Conservation (phyloP, 1,284 basidiomycete species). For the Jaminaea rosea region DNA sequence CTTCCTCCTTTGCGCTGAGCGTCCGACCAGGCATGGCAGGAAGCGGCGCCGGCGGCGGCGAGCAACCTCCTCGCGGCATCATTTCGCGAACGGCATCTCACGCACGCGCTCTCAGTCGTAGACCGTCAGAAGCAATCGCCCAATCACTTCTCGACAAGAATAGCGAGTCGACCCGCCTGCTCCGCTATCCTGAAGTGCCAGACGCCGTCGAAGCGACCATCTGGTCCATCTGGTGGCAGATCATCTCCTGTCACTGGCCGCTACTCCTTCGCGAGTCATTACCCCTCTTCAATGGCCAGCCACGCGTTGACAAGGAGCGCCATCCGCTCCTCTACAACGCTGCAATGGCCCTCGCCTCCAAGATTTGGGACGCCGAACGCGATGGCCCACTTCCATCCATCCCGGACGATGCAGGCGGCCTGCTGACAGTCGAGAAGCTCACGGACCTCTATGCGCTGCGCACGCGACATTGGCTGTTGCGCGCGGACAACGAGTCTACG, state of each 20-base stretch:
- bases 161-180: too few relatives aligned
- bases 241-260: slow-evolving; percentile 24
- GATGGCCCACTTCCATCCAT: slow-evolving; percentile 7
- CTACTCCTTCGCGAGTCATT: slow-evolving; percentile 18
- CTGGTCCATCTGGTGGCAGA: slow-evolving; percentile 25
- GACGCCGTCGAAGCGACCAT: slow-evolving; percentile 2
- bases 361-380: slow-evolving; percentile 13
- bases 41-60: background rate
- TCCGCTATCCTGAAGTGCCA: too few relatives aligned
- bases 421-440: slow-evolving; percentile 8
- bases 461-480: slow-evolving; percentile 9
- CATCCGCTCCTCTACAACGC: slow-evolving; percentile 31
- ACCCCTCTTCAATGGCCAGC: slow-evolving; percentile 10
- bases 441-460: background rate
- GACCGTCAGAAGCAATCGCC: too few relatives aligned
- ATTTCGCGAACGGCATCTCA: background rate
- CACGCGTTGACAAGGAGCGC: slow-evolving; percentile 19
- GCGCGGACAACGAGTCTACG: slow-evolving; percentile 25
- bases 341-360: slow-evolving; percentile 19
- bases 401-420: slow-evolving; percentile 7
- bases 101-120: slow-evolving; percentile 6
- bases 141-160: too few relatives aligned
- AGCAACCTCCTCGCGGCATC: slow-evolving; percentile 10
- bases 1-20: background rate
- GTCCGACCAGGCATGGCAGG: background rate